Conservation (phyloP, 768 basidiomycete genomes). For the Kwoniella sp. region DNA sequence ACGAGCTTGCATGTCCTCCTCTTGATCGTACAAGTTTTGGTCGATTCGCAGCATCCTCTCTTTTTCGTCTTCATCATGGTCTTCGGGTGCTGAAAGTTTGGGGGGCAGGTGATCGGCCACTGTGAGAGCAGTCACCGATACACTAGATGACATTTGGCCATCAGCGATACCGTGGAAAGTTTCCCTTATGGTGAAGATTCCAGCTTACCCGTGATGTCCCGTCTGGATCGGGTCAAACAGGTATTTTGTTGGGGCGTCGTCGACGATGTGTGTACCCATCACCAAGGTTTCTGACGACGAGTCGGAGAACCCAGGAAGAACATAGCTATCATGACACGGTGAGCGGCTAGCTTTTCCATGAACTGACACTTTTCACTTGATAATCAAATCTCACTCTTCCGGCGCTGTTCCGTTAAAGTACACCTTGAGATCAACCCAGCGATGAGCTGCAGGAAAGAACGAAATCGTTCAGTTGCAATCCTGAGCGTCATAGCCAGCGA, state of each 20-base stretch:
- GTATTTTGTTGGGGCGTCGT: neutral
- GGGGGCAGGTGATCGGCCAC: slow-evolving; percentile 5
- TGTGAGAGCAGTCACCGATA: slow-evolving; percentile 4
- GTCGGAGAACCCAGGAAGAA: slow-evolving; percentile 14
- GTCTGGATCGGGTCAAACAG: slow-evolving; percentile 7
- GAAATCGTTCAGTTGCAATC: neutral
- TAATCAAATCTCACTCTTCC: slow-evolving; percentile 19
- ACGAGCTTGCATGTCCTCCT: neutral
- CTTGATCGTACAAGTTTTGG: neutral
- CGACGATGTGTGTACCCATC: slow-evolving; percentile 8
- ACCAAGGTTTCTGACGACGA: neutral
- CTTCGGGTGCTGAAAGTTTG: neutral
- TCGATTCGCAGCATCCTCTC: neutral
- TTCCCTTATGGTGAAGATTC: no score
- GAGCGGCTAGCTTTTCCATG: neutral
- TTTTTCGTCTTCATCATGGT: neutral
- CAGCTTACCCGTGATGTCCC: slow-evolving; percentile 26
- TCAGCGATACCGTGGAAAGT: no score
- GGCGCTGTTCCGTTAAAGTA: slow-evolving; percentile 25
- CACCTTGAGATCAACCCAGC: slow-evolving; percentile 28
- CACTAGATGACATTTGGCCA: neutral
- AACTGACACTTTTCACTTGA: neutral
- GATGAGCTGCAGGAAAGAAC: slow-evolving; percentile 4
- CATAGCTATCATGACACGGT: slow-evolving; percentile 17
- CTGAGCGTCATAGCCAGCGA: no score